These are phyloP conservation scores for Pharnaceum exiguum DNA, from an alignment of 148 eudicot species.

Conservation along the genomic window DNA sequence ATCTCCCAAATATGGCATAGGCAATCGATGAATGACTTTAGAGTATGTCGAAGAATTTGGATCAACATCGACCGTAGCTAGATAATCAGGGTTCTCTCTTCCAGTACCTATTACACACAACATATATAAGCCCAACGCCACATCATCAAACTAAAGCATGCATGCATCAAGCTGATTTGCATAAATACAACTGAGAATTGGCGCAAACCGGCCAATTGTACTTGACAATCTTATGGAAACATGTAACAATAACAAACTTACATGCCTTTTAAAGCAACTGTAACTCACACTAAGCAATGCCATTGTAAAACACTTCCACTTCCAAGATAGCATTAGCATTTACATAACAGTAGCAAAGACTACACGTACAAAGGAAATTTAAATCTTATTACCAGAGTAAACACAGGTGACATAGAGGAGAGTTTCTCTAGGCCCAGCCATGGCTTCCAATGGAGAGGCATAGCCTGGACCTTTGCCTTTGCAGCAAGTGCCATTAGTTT, in stretches of 20 bases:
- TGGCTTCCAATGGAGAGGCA: conserved; percentile 81
- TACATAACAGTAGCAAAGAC: too few relatives aligned
- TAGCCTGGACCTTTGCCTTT: conserved; percentile 74
- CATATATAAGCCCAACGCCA: background rate
- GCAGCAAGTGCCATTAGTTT: conserved; percentile 25
- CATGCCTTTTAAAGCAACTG: too few relatives aligned
- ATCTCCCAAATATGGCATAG: conserved; percentile 76
- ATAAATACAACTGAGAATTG: too few relatives aligned
- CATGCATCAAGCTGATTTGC: too few relatives aligned
- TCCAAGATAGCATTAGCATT: too few relatives aligned
- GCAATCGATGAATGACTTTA: conserved; percentile 79
- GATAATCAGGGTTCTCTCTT: conserved; percentile 84
- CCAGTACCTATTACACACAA: conserved; percentile 58
- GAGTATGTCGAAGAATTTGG: conserved; percentile 75
- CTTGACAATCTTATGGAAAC: too few relatives aligned
- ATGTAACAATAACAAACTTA: too few relatives aligned
- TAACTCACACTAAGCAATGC: too few relatives aligned
- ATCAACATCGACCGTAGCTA: conserved; percentile 86
- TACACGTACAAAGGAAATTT: background rate
- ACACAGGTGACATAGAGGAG: conserved; percentile 84
- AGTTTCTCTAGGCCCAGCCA: conserved; percentile 79
- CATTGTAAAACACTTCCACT: too few relatives aligned
- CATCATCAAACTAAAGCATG: background rate
- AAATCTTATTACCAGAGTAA: conserved; percentile 46
- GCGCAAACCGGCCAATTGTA: too few relatives aligned